phyloP scores from a whole-genome alignment of 129 eudicot genomes.

The Apium graveolens region DNA sequence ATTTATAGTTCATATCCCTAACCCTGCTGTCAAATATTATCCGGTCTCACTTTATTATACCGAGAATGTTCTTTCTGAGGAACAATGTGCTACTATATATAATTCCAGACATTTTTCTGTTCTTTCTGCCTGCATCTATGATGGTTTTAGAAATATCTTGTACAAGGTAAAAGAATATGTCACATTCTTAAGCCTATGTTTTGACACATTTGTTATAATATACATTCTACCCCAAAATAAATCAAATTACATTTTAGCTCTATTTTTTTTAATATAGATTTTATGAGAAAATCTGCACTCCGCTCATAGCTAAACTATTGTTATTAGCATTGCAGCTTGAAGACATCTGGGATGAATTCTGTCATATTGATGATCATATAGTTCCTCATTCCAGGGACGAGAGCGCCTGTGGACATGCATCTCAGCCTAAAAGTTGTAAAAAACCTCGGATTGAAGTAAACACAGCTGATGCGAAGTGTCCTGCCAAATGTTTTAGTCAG shows the following conservation, averaged over 20 bases:
- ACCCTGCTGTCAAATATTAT: too few relatives aligned
- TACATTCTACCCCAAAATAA: neutral
- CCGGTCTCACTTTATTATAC: too few relatives aligned
- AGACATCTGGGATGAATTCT: slow-evolving; percentile 79
- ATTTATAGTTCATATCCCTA: too few relatives aligned
- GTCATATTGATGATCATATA: slow-evolving; percentile 69
- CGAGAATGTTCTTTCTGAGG: too few relatives aligned
- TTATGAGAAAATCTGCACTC: slow-evolving; percentile 15
- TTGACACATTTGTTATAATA: neutral
- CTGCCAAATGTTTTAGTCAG: slow-evolving; percentile 24
- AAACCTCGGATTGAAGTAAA: slow-evolving; percentile 44
- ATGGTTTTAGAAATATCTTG: neutral
- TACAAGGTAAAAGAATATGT: neutral
- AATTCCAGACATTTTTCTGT: neutral
- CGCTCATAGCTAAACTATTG: slow-evolving; percentile 24
- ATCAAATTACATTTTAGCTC: neutral
- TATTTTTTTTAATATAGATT: slow-evolving; percentile 13
- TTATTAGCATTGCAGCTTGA: slow-evolving; percentile 59
- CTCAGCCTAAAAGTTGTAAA: slow-evolving; percentile 40
- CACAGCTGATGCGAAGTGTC: slow-evolving; percentile 23
- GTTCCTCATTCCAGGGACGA: slow-evolving; percentile 55
- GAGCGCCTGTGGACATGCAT: slow-evolving; percentile 28
- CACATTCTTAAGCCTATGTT: neutral
- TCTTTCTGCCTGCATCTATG: neutral
- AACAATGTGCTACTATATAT: too few relatives aligned